Evolutionary conservation across 2,329 filamentous ascomycete genomes (phyloP).

Genomic region (Penicillium digitatum): DNA sequence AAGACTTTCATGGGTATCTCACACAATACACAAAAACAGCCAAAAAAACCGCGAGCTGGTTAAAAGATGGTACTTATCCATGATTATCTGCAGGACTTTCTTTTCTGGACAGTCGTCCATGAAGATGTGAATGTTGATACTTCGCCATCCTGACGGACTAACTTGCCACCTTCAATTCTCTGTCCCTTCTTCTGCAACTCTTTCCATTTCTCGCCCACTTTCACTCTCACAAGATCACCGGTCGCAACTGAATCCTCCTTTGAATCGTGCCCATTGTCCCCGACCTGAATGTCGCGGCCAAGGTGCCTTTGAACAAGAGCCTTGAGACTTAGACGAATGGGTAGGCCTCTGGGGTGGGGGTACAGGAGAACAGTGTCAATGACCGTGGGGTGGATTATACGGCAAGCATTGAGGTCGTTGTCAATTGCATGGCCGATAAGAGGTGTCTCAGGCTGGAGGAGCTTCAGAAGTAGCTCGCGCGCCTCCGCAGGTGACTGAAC

Average conservation of each 20-base stretch:
- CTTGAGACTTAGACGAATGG: conserved; percentile 73
- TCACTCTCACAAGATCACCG: conserved; percentile 74
- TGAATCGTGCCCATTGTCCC: conserved; percentile 74
- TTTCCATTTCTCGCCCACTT: conserved; percentile 67
- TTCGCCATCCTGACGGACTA: conserved; percentile 33
- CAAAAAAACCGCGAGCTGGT: not conserved
- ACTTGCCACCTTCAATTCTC: conserved; percentile 51
- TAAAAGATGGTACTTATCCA: not conserved
- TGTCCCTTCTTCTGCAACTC: conserved; percentile 65
- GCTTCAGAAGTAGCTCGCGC: conserved; percentile 69
- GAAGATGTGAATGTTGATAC: not conserved
- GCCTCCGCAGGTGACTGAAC: conserved; percentile 72
- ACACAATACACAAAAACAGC: not conserved
- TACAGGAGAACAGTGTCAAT: conserved; percentile 84
- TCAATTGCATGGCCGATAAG: conserved; percentile 91
- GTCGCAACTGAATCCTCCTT: conserved; percentile 87
- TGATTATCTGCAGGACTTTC: not conserved
- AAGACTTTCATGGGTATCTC: conserved; percentile 1
- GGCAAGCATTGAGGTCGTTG: conserved; percentile 84
- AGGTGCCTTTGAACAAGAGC: conserved; percentile 67
- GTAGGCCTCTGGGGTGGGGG: conserved; percentile 69
- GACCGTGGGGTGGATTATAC: conserved; percentile 78
- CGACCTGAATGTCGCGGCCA: conserved; percentile 72
- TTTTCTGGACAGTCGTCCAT: not conserved
- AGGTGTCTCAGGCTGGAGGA: conserved; percentile 72